Evolutionary conservation across 176 grass and related monocot species (phyloP), one percentile per base, ranked within the genome.

Genomic region (Themeda triandra): DNA sequence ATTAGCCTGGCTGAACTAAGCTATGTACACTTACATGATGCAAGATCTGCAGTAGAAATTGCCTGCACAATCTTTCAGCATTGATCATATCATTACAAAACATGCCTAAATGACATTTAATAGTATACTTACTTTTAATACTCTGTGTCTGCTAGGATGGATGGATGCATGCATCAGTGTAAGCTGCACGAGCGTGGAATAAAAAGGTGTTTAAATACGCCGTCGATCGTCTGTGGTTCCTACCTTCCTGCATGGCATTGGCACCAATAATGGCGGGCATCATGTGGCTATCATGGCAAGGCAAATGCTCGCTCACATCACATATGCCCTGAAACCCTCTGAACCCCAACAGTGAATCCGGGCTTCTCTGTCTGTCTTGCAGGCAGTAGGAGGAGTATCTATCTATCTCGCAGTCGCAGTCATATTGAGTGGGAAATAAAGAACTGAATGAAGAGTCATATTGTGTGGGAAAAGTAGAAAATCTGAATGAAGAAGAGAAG

Each of bases 151-250:
- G 71, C 73, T 58, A 80, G 5, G 46, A 18, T 49, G 53, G 53
- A 56, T 23, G 12, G 41, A 73, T 73, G 56, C 33, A 74, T 80
- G 69, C 25, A 45, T 69, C 75, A 87, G 36, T 31, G 45, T 39
- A 77, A 36, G 64, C 68, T 41, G 39, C 63, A 70, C 62, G 37
- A 63, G 60, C 31, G 6, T 63, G 59, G 13, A 4, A 23, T 21
- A 37, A 36, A 10, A 10, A 10, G 39, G 29, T 8, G 46, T 25
- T 36, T 81, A 53, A 12, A 12, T 19, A 51, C 54, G 30, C n/a
- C 10, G 4, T 6, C 37, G 1, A 40, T 77, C 24, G 1, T 29
- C 31, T 37, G 25, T 78, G 53, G 72, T 83, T 60, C 0, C 56
- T 48, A 48, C 5, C 6, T 37, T 6, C 6, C 37, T 39, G 37